phyloP scores from a whole-genome alignment of 148 eudicot genomes.

The Chenopodium suecicum region DNA sequence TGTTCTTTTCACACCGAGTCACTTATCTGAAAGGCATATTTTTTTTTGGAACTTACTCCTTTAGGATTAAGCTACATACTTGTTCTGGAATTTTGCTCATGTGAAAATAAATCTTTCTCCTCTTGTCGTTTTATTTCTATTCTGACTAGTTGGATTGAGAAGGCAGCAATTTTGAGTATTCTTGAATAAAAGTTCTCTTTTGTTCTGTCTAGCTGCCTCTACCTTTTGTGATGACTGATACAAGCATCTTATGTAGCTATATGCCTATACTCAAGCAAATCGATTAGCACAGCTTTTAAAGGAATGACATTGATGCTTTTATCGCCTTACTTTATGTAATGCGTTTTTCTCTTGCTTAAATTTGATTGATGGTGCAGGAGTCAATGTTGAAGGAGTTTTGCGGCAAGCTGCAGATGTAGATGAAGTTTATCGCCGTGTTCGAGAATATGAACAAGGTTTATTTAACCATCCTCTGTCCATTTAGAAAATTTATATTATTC shows the following conservation, averaged over 20 bases:
- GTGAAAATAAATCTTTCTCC: background rate
- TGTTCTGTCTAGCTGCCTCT: background rate
- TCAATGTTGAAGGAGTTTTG: conserved; percentile 83
- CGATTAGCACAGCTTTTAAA: background rate
- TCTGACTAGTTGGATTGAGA: background rate
- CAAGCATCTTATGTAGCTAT: background rate
- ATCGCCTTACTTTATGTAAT: conserved; percentile 1
- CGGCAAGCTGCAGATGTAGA: conserved; percentile 99
- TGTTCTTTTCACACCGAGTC: background rate
- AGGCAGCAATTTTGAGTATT: background rate
- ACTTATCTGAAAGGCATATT: background rate
- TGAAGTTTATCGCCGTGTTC: conserved; percentile 79
- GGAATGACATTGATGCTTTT: background rate
- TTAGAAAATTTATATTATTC: no score
- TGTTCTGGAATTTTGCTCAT: background rate
- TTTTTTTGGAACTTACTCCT: background rate
- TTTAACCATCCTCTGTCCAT: background rate
- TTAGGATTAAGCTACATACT: background rate
- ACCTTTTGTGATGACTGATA: background rate
- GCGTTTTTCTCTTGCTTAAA: conserved; percentile 11
- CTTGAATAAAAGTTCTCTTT: background rate
- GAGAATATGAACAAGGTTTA: conserved; percentile 87
- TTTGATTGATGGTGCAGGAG: conserved; percentile 49
- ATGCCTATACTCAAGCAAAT: no score
- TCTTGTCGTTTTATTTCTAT: background rate